These are phyloP conservation scores for Acacia melanoxylon DNA, from an alignment of 306 rosid genomes.

Conservation along the genomic window DNA sequence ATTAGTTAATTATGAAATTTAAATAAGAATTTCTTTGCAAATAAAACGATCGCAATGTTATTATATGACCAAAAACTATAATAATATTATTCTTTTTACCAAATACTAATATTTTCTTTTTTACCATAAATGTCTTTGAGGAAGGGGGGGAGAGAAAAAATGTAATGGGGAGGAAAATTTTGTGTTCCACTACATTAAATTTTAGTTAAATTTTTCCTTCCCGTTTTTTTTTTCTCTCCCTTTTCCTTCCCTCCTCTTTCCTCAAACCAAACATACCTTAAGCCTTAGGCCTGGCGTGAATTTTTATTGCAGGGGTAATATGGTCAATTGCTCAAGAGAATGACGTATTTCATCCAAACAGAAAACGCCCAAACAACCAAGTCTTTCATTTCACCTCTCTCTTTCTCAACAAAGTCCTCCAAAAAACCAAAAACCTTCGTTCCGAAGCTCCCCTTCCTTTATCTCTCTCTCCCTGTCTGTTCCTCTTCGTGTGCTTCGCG, in stretches of 20 bases:
- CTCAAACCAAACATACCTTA: too few relatives aligned
- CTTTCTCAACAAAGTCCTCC: constrained; percentile 15
- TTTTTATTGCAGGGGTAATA: background rate
- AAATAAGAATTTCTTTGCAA: background rate
- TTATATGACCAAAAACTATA: too few relatives aligned
- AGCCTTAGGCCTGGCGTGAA: background rate
- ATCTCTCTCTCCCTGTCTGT: constrained; percentile 3
- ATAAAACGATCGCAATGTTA: background rate
- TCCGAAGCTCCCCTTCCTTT: constrained; percentile 36
- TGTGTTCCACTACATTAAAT: too few relatives aligned
- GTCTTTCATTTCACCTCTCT: constrained; percentile 6
- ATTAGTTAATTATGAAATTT: background rate
- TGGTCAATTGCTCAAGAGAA: background rate
- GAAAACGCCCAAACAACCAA: constrained; percentile 32
- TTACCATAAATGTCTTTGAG: too few relatives aligned
- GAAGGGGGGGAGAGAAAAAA: too few relatives aligned
- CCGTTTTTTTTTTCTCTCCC: too few relatives aligned
- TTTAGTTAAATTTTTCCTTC: too few relatives aligned
- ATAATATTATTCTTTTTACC: too few relatives aligned
- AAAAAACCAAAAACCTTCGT: constrained; percentile 48
- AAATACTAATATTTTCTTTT: too few relatives aligned
- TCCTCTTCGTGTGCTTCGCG: constrained; percentile 27
- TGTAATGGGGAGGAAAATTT: too few relatives aligned
- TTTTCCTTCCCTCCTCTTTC: too few relatives aligned
- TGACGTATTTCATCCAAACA: constrained; percentile 2